Percentiles rank a stretch among this genome's conserved stretches.
phyloP scores from a whole-genome alignment of 345 rosid genomes.

The Citrus sp. region DNA sequence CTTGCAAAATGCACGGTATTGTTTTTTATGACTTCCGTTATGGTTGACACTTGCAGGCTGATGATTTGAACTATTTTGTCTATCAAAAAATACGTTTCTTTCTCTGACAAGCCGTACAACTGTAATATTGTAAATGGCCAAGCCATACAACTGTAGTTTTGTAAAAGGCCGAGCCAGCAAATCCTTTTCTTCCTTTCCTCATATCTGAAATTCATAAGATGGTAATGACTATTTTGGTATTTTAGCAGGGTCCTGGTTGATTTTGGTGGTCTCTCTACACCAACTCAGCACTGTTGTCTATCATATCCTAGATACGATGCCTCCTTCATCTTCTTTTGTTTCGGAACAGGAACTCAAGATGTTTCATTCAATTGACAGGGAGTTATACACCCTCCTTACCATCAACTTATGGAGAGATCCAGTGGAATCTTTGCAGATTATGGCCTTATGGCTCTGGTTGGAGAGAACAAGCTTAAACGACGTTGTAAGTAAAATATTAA shows the following conservation, averaged over 20 bases:
- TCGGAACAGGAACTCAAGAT: constrained; percentile 26
- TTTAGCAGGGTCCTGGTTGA: constrained; percentile 6
- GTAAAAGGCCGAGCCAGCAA: background rate
- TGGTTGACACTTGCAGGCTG: background rate
- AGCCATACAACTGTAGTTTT: background rate
- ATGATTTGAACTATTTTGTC: background rate
- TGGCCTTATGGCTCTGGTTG: constrained; percentile 55
- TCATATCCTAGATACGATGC: background rate
- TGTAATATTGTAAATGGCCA: background rate
- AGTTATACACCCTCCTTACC: constrained; percentile 36
- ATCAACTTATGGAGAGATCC: constrained; percentile 42
- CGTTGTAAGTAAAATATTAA: constrained; percentile 27
- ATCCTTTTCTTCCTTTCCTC: background rate
- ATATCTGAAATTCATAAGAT: background rate
- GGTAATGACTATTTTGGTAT: background rate
- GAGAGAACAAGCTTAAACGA: constrained; percentile 32
- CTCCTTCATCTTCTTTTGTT: constrained; percentile 9
- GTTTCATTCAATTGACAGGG: constrained; percentile 51
- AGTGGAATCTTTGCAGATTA: constrained; percentile 31
- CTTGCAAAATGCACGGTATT: background rate
- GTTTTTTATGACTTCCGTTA: background rate
- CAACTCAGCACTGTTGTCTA: background rate
- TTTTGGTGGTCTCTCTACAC: background rate
- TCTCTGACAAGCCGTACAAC: background rate
- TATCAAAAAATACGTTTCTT: background rate